Percentiles rank a stretch among this genome's conserved stretches.
Conservation (phyloP, 2,329 filamentous ascomycete genomes). For the Neonectria faginata region DNA sequence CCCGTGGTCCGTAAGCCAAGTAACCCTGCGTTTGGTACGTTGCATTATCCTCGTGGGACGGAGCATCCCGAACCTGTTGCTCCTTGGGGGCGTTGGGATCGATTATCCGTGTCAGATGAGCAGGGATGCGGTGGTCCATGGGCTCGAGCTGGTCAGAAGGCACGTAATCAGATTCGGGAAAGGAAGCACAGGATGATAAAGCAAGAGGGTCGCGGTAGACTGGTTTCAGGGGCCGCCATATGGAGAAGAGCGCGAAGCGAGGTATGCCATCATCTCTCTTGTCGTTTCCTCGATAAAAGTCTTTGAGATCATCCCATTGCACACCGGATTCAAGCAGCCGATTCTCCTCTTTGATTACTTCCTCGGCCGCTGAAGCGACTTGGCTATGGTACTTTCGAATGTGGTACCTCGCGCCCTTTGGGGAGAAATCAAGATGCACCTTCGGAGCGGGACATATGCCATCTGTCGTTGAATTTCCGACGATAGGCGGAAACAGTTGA, state of each 20-base stretch:
- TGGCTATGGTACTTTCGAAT: slow-evolving; percentile 19
- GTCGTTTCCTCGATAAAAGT: slow-evolving; percentile 12
- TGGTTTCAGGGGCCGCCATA: slow-evolving; percentile 22
- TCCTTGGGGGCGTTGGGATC: slow-evolving; percentile 4
- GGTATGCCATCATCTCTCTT: slow-evolving; percentile 8
- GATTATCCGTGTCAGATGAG: slow-evolving; percentile 12
- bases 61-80: background rate
- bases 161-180: slow-evolving; percentile 24
- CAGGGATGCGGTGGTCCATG: background rate
- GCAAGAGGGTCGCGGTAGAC: slow-evolving; percentile 20
- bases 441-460: slow-evolving; percentile 19
- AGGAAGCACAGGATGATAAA: slow-evolving; percentile 12
- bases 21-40: slow-evolving; percentile 11
- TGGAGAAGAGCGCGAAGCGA: slow-evolving; percentile 24
- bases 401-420: slow-evolving; percentile 23
- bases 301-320: slow-evolving; percentile 18
- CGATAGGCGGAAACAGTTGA: slow-evolving; percentile 5
- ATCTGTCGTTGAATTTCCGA: slow-evolving; percentile 9
- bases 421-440: slow-evolving; percentile 20
- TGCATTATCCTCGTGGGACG: background rate
- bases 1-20: slow-evolving; percentile 6
- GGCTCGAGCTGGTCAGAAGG: slow-evolving; percentile 14
- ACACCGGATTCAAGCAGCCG: slow-evolving; percentile 8
- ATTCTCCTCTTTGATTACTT: slow-evolving; percentile 11
- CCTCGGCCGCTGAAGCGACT: slow-evolving; percentile 9